Evolutionary conservation across 139 green algal species (phyloP).

Genomic region (Chlamydomonas incerta): DNA sequence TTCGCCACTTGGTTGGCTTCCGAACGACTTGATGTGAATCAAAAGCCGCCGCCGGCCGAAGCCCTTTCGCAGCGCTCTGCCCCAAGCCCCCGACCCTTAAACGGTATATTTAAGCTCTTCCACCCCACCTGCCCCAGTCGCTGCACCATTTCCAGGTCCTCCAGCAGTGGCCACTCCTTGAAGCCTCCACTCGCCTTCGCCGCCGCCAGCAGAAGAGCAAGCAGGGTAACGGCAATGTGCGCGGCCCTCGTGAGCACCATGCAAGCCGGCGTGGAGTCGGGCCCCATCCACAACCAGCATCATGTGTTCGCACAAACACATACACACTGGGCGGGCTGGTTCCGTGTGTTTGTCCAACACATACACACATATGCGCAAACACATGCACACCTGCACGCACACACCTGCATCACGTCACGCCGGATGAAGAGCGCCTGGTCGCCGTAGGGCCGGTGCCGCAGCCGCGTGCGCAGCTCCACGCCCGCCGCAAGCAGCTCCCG

Average conservation of each 20-base stretch:
- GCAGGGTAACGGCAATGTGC: no score
- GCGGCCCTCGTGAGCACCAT: no score
- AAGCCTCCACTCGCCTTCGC: constrained; percentile 56
- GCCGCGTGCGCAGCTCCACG: constrained; percentile 61
- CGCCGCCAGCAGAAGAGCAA: no score
- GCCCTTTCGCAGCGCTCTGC: no score
- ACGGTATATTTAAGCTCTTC: background rate
- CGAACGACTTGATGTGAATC: no score
- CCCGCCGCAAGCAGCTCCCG: constrained; percentile 21
- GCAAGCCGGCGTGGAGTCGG: no score
- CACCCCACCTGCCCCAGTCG: constrained; percentile 41
- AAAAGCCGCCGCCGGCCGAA: no score
- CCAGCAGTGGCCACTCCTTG: constrained; percentile 69
- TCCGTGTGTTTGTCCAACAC: no score
- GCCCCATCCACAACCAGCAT: no score
- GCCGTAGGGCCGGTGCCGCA: constrained; percentile 68
- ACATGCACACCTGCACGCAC: background rate
- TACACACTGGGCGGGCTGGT: no score
- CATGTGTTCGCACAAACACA: no score
- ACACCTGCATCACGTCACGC: constrained; percentile 41
- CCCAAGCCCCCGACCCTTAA: background rate
- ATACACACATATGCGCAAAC: no score
- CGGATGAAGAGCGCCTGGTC: constrained; percentile 79
- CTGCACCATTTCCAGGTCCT: constrained; percentile 77
- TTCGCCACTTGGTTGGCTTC: background rate